Evolutionary conservation across 805 yeast species (phyloP), one percentile per base, ranked within the genome.

Genomic region (Teunomyces atbi): DNA sequence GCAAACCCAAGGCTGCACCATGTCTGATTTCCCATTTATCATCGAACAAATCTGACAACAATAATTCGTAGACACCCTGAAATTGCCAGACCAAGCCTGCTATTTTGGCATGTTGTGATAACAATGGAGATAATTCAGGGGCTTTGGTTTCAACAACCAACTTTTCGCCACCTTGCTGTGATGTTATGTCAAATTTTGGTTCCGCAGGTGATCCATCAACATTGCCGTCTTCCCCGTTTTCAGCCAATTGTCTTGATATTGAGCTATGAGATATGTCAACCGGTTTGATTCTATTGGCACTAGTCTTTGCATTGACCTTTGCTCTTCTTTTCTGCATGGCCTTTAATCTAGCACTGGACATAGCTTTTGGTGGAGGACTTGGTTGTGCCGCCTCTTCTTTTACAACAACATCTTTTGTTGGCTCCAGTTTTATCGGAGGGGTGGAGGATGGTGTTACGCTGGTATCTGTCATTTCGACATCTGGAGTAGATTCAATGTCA

Each of bases 261-360:
- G 89, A 81, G 55, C 87, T 81, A 59, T 84, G 87, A 1, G 90
- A 81, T 7, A 86, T 66, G 61, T 86, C 92, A 0, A 86, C 81
- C 0, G 86, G 79, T 36, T 65, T 60, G 3, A 64, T 61, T 55
- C 74, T 78, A 18, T 64, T 64, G 5, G 75, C 65, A 6, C 71
- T 69, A 7, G 77, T 65, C 54, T 79, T 82, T 1, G 88, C 86
- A 51, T 75, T 79, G 44, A 81, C 83, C 61, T 86, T 89, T 4
- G 96, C 94, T 60, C 85, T 83, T 58, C 98, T 78, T 57, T 86
- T 86, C n/a, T 96, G 96, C 88, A 92, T 82, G 1, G 97, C 98
- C 50, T 89, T 79, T 75, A 90, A 78, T 62, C 97, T 80, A 0
- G 96, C 91, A 42, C 86, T 83, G 34, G 79, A 52, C 48, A 75